A percentile compares a stretch with the other conserved stretches of the same genome.
Conservation (phyloP, 495 filamentous ascomycete species). For the Tuber borchii region DNA sequence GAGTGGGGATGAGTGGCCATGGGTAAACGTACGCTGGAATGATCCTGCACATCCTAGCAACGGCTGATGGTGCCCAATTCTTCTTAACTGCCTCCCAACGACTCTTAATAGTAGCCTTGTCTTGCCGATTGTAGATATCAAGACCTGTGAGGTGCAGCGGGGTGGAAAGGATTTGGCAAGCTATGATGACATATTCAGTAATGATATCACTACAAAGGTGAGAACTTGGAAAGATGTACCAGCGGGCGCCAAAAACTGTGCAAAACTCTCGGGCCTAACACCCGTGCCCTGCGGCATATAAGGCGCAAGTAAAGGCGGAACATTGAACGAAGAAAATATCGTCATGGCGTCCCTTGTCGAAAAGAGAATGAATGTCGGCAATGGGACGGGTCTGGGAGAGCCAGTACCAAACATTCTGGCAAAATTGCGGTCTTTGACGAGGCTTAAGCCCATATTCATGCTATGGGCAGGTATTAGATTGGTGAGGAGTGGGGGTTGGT, state of each 20-base stretch:
- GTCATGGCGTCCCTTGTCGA: constrained; percentile 79
- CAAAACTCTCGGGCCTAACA: constrained; percentile 32
- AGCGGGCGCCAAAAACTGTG: constrained; percentile 33
- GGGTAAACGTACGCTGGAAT: constrained; percentile 58
- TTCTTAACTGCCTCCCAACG: constrained; percentile 58
- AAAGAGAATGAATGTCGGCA: constrained; percentile 70
- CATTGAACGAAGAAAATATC: constrained; percentile 89
- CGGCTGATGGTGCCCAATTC: constrained; percentile 71
- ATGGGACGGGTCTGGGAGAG: constrained; percentile 51
- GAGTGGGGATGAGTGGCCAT: background rate
- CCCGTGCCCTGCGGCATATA: constrained; percentile 43
- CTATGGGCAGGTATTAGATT: constrained; percentile 42
- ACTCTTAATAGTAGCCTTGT: constrained; percentile 49
- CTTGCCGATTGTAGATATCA: constrained; percentile 75
- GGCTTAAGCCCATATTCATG: constrained; percentile 85
- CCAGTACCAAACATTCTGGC: constrained; percentile 70
- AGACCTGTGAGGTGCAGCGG: constrained; percentile 82
- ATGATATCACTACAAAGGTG: constrained; percentile 54
- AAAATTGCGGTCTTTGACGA: constrained; percentile 88
- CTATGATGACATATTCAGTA: background rate
- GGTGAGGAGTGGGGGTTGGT: background rate
- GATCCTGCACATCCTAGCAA: constrained; percentile 82
- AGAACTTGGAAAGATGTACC: constrained; percentile 22
- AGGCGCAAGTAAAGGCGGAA: constrained; percentile 71
- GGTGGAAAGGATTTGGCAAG: constrained; percentile 72